Conservation (phyloP, 495 filamentous ascomycete genomes). For the Aspergillus leporis region DNA sequence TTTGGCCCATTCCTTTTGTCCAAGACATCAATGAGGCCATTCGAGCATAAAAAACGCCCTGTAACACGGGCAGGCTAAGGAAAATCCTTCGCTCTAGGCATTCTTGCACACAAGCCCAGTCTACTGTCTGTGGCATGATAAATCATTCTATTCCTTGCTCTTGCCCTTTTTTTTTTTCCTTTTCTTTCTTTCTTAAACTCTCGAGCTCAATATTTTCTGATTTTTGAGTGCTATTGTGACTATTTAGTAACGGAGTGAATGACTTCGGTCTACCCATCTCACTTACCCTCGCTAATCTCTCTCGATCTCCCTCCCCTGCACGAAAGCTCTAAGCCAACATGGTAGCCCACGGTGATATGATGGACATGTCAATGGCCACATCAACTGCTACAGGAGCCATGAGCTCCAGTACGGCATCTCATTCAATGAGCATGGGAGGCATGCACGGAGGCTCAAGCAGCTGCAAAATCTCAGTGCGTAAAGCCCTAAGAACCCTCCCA, state of each 20-base stretch:
- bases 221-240: neutral
- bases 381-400: constrained; percentile 2
- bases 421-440: constrained; percentile 11
- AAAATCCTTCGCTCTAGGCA: neutral
- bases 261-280: neutral
- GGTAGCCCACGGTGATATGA: constrained; percentile 4
- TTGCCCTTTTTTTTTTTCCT: neutral
- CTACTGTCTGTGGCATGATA: neutral
- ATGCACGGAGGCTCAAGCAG: constrained; percentile 17
- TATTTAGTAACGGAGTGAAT: neutral
- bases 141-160: neutral
- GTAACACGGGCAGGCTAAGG: neutral
- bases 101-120: neutral
- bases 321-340: neutral
- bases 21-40: constrained; percentile 4
- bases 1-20: neutral
- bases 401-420: neutral
- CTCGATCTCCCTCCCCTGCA: neutral
- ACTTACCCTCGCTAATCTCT: neutral
- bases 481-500: neutral
- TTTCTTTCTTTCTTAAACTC: neutral
- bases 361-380: constrained; percentile 11
- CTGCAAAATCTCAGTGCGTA: constrained; percentile 48
- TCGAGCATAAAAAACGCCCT: neutral
- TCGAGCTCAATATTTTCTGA: neutral